phyloP scores from a whole-genome alignment of 176 grass and related monocot species.

The Dactylis glomerata region DNA sequence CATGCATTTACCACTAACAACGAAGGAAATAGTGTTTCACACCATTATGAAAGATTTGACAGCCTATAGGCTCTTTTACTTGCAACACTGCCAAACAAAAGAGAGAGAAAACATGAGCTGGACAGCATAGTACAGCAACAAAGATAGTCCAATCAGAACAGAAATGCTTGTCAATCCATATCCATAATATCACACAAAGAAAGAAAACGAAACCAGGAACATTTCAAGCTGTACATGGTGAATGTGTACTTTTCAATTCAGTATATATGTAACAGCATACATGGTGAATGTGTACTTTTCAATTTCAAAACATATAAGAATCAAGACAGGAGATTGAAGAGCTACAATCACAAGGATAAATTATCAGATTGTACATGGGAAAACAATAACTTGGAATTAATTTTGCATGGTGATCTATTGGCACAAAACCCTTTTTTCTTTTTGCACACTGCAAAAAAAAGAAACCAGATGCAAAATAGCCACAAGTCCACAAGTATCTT shows the following conservation, averaged over 20 bases:
- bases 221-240: conserved; percentile 11
- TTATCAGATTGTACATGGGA: neutral
- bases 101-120: conserved; percentile 14
- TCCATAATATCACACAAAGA: neutral
- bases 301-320: neutral
- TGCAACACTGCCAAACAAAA: conserved; percentile 14
- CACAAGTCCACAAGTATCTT: too few relatives aligned
- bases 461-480: too few relatives aligned
- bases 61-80: conserved; percentile 13
- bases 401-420: neutral
- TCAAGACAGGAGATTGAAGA: too few relatives aligned
- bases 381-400: conserved; percentile 13
- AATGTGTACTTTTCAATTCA: conserved; percentile 88
- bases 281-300: neutral
- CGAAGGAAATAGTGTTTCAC: conserved; percentile 4
- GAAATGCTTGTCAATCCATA: neutral
- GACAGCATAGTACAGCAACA: conserved; percentile 16
- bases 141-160: conserved; percentile 25
- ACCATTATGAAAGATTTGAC: conserved; percentile 17
- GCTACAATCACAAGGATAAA: neutral
- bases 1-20: conserved; percentile 10
- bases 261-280: neutral
- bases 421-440: too few relatives aligned
- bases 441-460: too few relatives aligned
- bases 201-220: neutral